Evolutionary conservation across 306 rosid genomes (phyloP).

Genomic region (Quercus gilva): DNA sequence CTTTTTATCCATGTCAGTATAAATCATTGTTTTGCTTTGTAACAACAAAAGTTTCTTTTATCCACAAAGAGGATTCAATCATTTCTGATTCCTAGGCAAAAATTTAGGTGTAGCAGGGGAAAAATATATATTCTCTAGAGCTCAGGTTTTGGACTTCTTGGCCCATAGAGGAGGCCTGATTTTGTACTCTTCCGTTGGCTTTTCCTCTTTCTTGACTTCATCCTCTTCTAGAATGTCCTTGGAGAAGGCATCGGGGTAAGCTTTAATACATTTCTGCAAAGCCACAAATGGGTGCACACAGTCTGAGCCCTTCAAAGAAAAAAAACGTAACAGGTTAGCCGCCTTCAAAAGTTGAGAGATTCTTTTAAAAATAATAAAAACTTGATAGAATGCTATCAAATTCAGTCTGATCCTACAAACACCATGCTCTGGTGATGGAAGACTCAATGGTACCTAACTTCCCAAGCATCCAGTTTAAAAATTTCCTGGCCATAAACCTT

Average conservation of each 20-base stretch:
- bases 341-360: constrained; percentile 8
- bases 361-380: constrained; percentile 1
- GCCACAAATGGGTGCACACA: constrained; percentile 82
- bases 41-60: background rate
- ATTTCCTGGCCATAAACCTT: background rate
- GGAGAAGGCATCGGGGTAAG: constrained; percentile 79
- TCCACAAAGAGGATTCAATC: background rate
- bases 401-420: background rate
- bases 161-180: constrained; percentile 75
- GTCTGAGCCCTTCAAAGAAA: constrained; percentile 72
- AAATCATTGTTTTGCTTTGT: constrained; percentile 15
- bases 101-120: background rate
- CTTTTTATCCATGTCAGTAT: background rate
- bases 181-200: constrained; percentile 49
- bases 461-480: background rate
- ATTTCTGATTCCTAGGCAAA: background rate
- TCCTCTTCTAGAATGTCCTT: constrained; percentile 51
- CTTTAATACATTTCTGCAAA: constrained; percentile 87
- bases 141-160: constrained; percentile 47
- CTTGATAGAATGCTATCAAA: background rate
- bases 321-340: constrained; percentile 12
- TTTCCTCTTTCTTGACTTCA: constrained; percentile 40
- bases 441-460: background rate
- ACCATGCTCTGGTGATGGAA: too few relatives aligned
- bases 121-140: constrained; percentile 35